A percentile compares a stretch with the other conserved stretches of the same genome.
These are phyloP conservation scores for Hamamelis virginiana DNA, from an alignment of 164 flowering plant genomes.

Conservation along the genomic window DNA sequence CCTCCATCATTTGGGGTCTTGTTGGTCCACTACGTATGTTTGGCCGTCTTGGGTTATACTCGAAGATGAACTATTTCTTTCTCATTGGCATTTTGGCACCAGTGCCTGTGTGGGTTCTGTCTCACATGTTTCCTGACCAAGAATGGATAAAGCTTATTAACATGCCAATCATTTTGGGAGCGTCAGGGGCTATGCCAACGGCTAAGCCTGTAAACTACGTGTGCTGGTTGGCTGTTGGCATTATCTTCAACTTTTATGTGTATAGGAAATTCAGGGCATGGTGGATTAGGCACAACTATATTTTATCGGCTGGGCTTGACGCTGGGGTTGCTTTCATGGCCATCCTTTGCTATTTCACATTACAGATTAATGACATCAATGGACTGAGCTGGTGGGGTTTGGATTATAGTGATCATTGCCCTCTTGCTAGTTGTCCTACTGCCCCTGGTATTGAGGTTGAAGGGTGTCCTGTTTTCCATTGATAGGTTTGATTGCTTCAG, in stretches of 20 bases:
- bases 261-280: conserved; percentile 33
- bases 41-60: conserved; percentile 35
- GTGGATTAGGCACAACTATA: conserved; percentile 56
- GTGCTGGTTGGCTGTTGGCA: conserved; percentile 37
- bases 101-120: conserved; percentile 42
- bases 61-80: conserved; percentile 39
- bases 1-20: conserved; percentile 53
- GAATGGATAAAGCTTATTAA: conserved; percentile 39
- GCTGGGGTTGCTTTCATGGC: conserved; percentile 60
- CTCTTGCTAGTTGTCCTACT: conserved; percentile 47
- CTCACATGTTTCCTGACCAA: conserved; percentile 37
- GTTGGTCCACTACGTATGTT: conserved; percentile 51
- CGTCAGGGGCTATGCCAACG: conserved; percentile 29
- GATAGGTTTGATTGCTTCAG: neutral
- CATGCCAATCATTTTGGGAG: conserved; percentile 40
- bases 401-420: conserved; percentile 37
- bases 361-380: conserved; percentile 25
- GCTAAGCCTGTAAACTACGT: conserved; percentile 42
- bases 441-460: conserved; percentile 37
- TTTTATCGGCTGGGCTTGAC: conserved; percentile 49
- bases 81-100: conserved; percentile 52
- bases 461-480: conserved; percentile 34
- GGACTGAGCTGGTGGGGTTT: conserved; percentile 48
- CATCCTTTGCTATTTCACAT: conserved; percentile 29
- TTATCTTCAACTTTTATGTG: conserved; percentile 39